Conservation (phyloP, 2,329 filamentous ascomycete genomes). For the Aphanocladium album region DNA sequence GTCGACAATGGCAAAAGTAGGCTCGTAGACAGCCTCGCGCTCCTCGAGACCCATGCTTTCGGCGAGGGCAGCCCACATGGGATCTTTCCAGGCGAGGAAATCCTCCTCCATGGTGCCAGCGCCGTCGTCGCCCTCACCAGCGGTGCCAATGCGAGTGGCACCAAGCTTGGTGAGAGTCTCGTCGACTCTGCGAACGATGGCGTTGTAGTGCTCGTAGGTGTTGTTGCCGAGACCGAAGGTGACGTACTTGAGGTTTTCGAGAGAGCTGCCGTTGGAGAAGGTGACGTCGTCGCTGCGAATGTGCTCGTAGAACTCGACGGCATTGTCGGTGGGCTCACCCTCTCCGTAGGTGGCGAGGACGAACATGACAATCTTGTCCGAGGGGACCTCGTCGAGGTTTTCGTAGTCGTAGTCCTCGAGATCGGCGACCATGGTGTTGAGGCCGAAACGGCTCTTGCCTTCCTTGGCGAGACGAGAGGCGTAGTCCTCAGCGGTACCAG, state of each 20-base stretch:
- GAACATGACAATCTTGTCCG: conserved; percentile 91
- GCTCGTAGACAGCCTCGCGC: conserved; percentile 93
- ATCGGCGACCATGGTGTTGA: conserved; percentile 98
- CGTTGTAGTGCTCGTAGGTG: conserved; percentile 99
- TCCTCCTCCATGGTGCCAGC: conserved; percentile 99
- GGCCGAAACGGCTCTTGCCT: conserved; percentile 88
- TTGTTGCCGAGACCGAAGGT: conserved; percentile 97
- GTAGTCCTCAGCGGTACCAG: conserved; percentile 96
- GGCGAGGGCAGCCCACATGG: conserved; percentile 88
- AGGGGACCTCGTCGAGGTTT: conserved; percentile 80
- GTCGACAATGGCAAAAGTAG: conserved; percentile 78
- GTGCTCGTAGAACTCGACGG: conserved; percentile 98
- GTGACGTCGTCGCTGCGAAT: conserved; percentile 73
- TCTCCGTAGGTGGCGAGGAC: conserved; percentile 96
- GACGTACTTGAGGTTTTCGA: conserved; percentile 85
- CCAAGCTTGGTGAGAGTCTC: conserved; percentile 76
- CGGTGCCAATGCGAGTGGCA: conserved; percentile 75
- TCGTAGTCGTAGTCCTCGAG: conserved; percentile 97
- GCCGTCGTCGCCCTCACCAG: conserved; percentile 94
- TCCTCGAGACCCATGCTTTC: conserved; percentile 86
- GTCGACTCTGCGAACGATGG: conserved; percentile 91
- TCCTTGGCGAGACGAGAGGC: conserved; percentile 95
- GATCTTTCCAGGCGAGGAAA: conserved; percentile 97
- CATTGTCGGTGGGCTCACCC: conserved; percentile 97
- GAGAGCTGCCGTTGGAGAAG: conserved; percentile 71